Conservation (phyloP, 495 filamentous ascomycete species). For the Neurospora sp. region DNA sequence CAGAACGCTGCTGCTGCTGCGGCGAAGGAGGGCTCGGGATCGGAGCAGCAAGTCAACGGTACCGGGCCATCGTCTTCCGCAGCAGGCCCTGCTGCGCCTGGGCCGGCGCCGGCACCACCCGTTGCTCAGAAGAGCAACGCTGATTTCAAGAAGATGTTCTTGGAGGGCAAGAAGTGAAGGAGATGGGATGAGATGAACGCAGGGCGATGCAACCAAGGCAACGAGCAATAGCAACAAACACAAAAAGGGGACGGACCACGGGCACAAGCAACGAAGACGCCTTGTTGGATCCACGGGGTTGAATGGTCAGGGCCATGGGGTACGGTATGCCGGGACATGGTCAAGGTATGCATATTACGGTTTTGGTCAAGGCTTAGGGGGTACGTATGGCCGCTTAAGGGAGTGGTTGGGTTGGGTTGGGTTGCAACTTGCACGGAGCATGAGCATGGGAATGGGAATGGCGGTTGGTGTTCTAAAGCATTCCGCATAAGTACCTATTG, state of each 20-base stretch:
- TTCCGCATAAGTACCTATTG: not conserved
- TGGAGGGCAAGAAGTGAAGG: conserved; percentile 11
- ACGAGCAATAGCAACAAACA: not conserved
- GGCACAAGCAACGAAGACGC: not conserved
- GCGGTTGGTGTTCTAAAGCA: not conserved
- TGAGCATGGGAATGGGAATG: not conserved
- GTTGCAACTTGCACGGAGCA: not conserved
- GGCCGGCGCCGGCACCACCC: conserved; percentile 11
- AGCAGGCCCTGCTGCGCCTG: conserved; percentile 8
- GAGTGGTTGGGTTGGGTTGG: not conserved
- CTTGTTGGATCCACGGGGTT: not conserved
- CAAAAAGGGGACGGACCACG: not conserved
- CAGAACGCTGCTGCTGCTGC: conserved; percentile 16
- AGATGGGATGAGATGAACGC: not conserved
- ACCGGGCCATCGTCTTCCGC: not conserved
- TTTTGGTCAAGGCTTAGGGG: not conserved
- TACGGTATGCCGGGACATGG: not conserved
- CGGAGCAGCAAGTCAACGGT: not conserved
- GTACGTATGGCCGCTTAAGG: too few relatives aligned
- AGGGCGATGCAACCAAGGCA: not conserved
- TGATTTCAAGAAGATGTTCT: conserved; percentile 76
- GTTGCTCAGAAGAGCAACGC: conserved; percentile 62
- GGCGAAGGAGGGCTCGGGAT: not conserved
- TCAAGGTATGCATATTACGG: not conserved
- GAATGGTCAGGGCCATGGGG: not conserved